Percentiles rank a stretch among this genome's conserved stretches.
These are phyloP conservation scores for Fusarium pseudocircinatum DNA, from an alignment of 2,329 filamentous ascomycete species.

Conservation along the genomic window DNA sequence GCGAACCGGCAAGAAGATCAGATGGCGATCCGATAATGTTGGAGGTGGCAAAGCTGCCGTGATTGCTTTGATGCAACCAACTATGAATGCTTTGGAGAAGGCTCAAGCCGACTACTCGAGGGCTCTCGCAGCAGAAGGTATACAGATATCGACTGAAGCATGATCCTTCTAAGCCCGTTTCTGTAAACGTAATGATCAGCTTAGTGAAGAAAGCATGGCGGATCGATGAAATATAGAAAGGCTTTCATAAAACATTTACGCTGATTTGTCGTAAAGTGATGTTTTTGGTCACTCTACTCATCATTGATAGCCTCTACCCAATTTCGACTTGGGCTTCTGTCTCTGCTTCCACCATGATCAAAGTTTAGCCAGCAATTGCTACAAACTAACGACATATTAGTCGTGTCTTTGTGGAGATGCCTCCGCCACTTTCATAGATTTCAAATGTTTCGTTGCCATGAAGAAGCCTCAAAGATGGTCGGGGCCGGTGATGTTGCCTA, in stretches of 20 bases:
- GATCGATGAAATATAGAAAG: not conserved
- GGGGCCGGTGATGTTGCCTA: not conserved
- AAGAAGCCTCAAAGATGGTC: not conserved
- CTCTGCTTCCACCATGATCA: not conserved
- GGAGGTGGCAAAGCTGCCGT: slow-evolving; percentile 82
- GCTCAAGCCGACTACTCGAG: slow-evolving; percentile 77
- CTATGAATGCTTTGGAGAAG: slow-evolving; percentile 73
- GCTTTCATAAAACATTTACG: not conserved
- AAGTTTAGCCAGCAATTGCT: not conserved
- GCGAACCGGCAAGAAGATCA: slow-evolving; percentile 77
- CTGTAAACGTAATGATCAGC: not conserved
- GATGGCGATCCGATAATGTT: slow-evolving; percentile 73
- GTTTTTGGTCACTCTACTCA: not conserved
- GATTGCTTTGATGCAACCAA: slow-evolving; percentile 78
- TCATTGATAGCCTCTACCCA: not conserved
- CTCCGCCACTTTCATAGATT: not conserved
- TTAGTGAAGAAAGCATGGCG: not conserved
- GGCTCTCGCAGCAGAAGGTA: slow-evolving; percentile 72
- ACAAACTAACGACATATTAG: not conserved
- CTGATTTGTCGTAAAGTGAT: not conserved
- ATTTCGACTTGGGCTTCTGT: not conserved
- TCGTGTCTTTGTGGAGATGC: not conserved
- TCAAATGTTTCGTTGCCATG: not conserved
- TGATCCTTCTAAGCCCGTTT: not conserved
- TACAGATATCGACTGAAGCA: slow-evolving; percentile 58